Evolutionary conservation across 2,329 filamentous ascomycete genomes (phyloP).

Genomic region (Byssothecium circinans): DNA sequence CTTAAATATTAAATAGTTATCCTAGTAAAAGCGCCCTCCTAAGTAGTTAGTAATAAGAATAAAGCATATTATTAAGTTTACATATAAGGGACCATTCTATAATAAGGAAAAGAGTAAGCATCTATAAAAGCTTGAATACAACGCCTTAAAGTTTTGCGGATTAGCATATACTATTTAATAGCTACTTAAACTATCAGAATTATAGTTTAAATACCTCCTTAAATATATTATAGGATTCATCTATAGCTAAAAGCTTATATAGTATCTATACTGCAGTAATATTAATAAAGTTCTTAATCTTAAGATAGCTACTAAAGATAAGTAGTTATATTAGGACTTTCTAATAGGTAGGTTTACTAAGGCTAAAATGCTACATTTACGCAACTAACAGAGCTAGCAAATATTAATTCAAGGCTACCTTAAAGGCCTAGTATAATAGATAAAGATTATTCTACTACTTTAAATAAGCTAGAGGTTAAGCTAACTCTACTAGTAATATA

Average conservation of each 20-base stretch:
- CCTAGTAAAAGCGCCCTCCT: not conserved
- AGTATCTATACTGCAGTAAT: not conserved
- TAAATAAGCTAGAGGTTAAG: not conserved
- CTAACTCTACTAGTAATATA: not conserved
- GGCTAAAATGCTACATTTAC: not conserved
- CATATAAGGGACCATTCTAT: not conserved
- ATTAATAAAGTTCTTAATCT: constrained; percentile 3
- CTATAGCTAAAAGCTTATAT: not conserved
- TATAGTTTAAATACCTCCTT: constrained; percentile 2
- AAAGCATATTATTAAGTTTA: constrained; percentile 3
- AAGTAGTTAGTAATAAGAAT: constrained; percentile 1
- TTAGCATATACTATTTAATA: constrained; percentile 1
- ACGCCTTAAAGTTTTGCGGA: constrained; percentile 1
- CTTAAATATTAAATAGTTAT: constrained; percentile 1
- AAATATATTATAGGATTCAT: not conserved
- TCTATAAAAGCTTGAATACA: not conserved
- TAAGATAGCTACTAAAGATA: not conserved
- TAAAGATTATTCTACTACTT: not conserved
- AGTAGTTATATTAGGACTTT: not conserved
- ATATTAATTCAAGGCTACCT: not conserved
- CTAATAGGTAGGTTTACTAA: constrained; percentile 1
- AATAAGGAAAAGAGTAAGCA: constrained; percentile 1
- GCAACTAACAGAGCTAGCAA: not conserved
- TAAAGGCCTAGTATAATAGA: not conserved
- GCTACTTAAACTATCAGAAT: not conserved